phyloP scores from a whole-genome alignment of 169 alveolate species.

The Prorocentrum cordatum region DNA sequence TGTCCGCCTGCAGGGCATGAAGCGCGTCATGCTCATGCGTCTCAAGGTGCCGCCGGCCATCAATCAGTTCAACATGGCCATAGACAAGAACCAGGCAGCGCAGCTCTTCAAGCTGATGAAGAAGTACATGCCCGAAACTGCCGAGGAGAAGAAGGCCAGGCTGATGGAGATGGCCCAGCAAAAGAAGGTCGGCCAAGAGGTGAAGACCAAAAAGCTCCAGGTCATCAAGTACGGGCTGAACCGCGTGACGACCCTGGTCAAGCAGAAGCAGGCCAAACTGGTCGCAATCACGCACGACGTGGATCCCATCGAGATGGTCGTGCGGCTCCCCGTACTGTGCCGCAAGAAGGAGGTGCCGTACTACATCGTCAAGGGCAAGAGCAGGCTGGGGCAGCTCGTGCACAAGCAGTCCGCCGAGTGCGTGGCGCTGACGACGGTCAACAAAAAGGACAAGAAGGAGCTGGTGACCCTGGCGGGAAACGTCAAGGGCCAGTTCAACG shows the following conservation, averaged over 20 bases:
- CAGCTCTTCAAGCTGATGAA: slow-evolving; percentile 86
- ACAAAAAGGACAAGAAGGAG: slow-evolving; percentile 85
- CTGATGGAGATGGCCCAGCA: slow-evolving; percentile 86
- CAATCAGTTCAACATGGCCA: slow-evolving; percentile 92
- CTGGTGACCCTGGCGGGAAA: slow-evolving; percentile 85
- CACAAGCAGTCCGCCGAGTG: slow-evolving; percentile 95
- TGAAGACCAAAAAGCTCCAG: too few relatives aligned
- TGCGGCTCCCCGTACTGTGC: slow-evolving; percentile 97
- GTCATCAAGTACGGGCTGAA: too few relatives aligned
- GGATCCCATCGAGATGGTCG: slow-evolving; percentile 95
- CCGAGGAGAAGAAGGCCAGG: slow-evolving; percentile 90
- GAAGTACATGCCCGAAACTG: slow-evolving; percentile 96
- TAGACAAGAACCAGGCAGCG: slow-evolving; percentile 89
- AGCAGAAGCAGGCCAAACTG: too few relatives aligned
- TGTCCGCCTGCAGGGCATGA: slow-evolving; percentile 94
- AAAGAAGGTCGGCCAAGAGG: too few relatives aligned
- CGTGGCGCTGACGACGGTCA: too few relatives aligned
- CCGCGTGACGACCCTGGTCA: too few relatives aligned
- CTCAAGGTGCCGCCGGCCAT: slow-evolving; percentile 95
- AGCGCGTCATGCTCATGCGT: slow-evolving; percentile 90
- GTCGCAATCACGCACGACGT: slow-evolving; percentile 99
- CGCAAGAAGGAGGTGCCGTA: slow-evolving; percentile 96
- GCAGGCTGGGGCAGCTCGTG: slow-evolving; percentile 95
- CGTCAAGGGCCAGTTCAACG: slow-evolving; percentile 89
- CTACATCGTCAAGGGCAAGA: slow-evolving; percentile 94